Percentiles rank a stretch among this genome's conserved stretches.
These are phyloP conservation scores for Kalmusia sp. DNA, from an alignment of 2,329 filamentous ascomycete genomes.

Conservation along the genomic window DNA sequence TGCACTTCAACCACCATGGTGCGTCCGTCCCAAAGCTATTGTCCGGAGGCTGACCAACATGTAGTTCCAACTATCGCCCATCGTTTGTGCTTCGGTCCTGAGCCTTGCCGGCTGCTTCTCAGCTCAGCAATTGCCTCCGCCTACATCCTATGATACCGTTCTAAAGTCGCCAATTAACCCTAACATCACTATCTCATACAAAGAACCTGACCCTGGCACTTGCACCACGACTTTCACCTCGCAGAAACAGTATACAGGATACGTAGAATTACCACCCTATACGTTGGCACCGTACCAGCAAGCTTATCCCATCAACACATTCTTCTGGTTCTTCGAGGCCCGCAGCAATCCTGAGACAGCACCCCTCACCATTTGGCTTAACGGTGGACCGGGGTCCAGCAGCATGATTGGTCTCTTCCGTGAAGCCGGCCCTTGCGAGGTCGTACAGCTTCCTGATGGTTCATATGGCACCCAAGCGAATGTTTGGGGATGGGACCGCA, in stretches of 20 bases:
- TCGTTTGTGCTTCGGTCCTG: constrained; percentile 23
- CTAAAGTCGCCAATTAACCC: constrained; percentile 68
- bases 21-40: neutral
- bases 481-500: constrained; percentile 71
- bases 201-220: constrained; percentile 64
- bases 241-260: constrained; percentile 75
- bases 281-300: constrained; percentile 52
- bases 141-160: constrained; percentile 55
- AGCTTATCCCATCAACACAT: constrained; percentile 53
- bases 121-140: constrained; percentile 53
- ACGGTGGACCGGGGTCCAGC: constrained; percentile 70
- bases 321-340: constrained; percentile 71
- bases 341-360: constrained; percentile 58
- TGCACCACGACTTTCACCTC: constrained; percentile 70
- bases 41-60: constrained; percentile 35
- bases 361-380: constrained; percentile 67
- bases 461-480: constrained; percentile 63
- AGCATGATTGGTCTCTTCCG: constrained; percentile 70
- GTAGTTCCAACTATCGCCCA: constrained; percentile 50
- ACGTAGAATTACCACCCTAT: constrained; percentile 67
- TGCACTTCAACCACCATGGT: constrained; percentile 20
- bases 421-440: constrained; percentile 61
- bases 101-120: constrained; percentile 17
- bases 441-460: constrained; percentile 51
- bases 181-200: constrained; percentile 73